Conservation (phyloP, 2,329 filamentous ascomycete species). For the Colletotrichum noveboracense region DNA sequence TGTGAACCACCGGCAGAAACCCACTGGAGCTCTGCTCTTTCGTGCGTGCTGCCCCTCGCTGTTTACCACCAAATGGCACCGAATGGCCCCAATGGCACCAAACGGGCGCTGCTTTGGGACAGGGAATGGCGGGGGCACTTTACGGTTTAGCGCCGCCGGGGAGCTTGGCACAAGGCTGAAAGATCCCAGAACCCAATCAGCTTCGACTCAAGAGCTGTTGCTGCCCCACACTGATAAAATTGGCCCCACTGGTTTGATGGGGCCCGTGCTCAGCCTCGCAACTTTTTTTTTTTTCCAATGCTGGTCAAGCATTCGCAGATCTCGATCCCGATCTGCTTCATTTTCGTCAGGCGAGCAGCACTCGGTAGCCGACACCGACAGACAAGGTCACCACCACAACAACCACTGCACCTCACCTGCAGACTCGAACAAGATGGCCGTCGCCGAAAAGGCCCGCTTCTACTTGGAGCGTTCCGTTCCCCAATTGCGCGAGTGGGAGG, state of each 20-base stretch:
- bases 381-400: background rate
- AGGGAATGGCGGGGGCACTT: background rate
- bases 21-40: background rate
- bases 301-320: background rate
- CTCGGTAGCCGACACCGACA: background rate
- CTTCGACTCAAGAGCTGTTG: background rate
- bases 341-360: background rate
- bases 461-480: slow-evolving; percentile 92
- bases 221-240: background rate
- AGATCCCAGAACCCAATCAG: background rate
- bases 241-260: slow-evolving; percentile 11
- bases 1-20: background rate
- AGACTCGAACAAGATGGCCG: slow-evolving; percentile 29
- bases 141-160: background rate
- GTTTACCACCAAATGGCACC: background rate
- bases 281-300: slow-evolving; percentile 24
- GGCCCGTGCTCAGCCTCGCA: slow-evolving; percentile 21
- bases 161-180: slow-evolving; percentile 15
- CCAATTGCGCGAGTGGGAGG: slow-evolving; percentile 89
- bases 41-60: background rate
- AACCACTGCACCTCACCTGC: background rate
- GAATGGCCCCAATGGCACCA: background rate
- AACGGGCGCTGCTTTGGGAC: background rate
- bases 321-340: background rate
- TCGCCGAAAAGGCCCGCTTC: slow-evolving; percentile 93